Evolutionary conservation across 257 asterid genomes (phyloP).

Genomic region (Perilla frutescens): DNA sequence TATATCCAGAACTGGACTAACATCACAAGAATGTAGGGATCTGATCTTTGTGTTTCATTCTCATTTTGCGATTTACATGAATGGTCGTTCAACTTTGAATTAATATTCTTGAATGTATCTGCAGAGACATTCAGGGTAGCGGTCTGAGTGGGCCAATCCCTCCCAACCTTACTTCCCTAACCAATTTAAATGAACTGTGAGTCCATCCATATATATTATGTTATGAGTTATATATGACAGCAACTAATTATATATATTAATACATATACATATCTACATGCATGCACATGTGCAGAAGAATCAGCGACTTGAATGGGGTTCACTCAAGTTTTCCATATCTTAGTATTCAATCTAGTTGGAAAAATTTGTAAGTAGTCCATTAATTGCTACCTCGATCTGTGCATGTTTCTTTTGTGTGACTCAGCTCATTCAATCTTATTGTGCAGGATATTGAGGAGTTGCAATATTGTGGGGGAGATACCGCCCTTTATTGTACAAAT

Average conservation of each 20-base stretch:
- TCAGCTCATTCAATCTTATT: not conserved
- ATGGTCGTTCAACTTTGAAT: no score
- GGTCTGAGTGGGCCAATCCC: conserved; percentile 78
- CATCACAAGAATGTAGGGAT: conserved; percentile 53
- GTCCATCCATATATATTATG: conserved; percentile 32
- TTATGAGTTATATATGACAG: not conserved
- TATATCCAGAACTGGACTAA: conserved; percentile 61
- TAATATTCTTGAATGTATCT: conserved; percentile 24
- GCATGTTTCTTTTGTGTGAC: not conserved
- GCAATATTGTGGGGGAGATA: conserved; percentile 56
- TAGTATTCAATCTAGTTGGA: conserved; percentile 32
- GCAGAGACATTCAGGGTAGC: conserved; percentile 66
- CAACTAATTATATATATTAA: no score
- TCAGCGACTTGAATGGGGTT: conserved; percentile 66
- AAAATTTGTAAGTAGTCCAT: conserved; percentile 50
- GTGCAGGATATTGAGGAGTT: conserved; percentile 70
- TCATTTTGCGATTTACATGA: no score
- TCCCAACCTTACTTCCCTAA: conserved; percentile 52
- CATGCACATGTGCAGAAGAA: conserved; percentile 60
- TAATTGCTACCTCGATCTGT: no score
- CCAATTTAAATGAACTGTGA: conserved; percentile 63
- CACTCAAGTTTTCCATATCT: conserved; percentile 58
- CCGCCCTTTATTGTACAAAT: no score
- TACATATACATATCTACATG: not conserved
- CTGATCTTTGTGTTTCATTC: no score